A percentile compares a stretch with the other conserved stretches of the same genome.
Conservation (phyloP, 352 stramenopile genomes). For the Aphanomyces stellatus region DNA sequence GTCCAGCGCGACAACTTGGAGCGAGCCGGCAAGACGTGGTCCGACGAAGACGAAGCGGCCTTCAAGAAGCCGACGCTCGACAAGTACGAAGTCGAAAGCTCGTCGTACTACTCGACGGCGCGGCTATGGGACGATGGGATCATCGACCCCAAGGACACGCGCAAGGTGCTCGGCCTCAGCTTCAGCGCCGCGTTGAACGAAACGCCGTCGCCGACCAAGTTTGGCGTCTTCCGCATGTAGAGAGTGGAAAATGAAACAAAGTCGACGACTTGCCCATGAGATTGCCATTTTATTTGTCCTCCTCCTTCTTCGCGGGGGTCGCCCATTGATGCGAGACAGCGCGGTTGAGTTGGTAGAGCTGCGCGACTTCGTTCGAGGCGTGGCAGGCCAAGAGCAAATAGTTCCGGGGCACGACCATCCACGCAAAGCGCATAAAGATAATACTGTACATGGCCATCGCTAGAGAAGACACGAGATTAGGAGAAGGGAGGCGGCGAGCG, state of each 20-base stretch:
- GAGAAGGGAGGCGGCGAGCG: no score
- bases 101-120: slow-evolving; percentile 92
- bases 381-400: slow-evolving; percentile 80
- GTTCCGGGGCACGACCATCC: slow-evolving; percentile 84
- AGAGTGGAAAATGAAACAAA: slow-evolving; percentile 1
- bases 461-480: slow-evolving; percentile 25
- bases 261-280: background rate
- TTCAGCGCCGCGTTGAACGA: slow-evolving; percentile 67
- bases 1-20: slow-evolving; percentile 88
- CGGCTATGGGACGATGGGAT: slow-evolving; percentile 98
- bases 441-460: slow-evolving; percentile 77
- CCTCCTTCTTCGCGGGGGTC: slow-evolving; percentile 3
- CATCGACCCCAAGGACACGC: slow-evolving; percentile 94
- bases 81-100: slow-evolving; percentile 94
- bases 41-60: slow-evolving; percentile 69
- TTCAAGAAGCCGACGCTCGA: slow-evolving; percentile 95
- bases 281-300: background rate
- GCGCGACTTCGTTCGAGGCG: slow-evolving; percentile 68
- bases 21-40: slow-evolving; percentile 55
- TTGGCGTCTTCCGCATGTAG: slow-evolving; percentile 97
- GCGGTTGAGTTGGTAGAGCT: slow-evolving; percentile 76
- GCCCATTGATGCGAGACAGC: slow-evolving; percentile 27
- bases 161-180: slow-evolving; percentile 74
- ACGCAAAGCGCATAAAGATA: slow-evolving; percentile 85
- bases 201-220: slow-evolving; percentile 79